A percentile compares a stretch with the other conserved stretches of the same genome.
phyloP scores from a whole-genome alignment of 2,329 filamentous ascomycete genomes.

The Diplodia mutila region DNA sequence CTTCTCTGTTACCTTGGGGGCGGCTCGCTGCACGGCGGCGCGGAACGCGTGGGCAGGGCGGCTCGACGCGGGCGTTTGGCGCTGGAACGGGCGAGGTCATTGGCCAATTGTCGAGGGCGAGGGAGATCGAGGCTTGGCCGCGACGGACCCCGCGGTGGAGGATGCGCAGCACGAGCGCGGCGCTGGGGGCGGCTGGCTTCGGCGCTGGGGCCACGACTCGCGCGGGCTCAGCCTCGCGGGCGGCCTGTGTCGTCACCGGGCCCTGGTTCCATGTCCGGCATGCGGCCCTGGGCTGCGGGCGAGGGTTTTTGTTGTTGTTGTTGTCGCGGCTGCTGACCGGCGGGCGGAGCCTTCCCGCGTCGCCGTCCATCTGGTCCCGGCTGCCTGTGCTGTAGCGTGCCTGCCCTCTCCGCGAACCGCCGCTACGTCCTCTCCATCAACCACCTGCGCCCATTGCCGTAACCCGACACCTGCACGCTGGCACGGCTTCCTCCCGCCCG shows the following conservation, averaged over 20 bases:
- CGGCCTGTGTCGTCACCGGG: constrained; percentile 21
- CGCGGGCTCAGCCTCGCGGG: constrained; percentile 23
- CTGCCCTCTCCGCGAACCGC: constrained; percentile 9
- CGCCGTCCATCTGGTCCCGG: not conserved
- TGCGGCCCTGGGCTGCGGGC: not conserved
- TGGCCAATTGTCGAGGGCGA: constrained; percentile 4
- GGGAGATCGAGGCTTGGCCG: not conserved
- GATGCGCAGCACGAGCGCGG: constrained; percentile 19
- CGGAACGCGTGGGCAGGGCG: not conserved
- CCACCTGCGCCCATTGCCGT: not conserved
- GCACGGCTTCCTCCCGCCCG: not conserved
- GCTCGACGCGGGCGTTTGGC: constrained; percentile 4
- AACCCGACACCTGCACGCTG: not conserved
- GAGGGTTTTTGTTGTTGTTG: not conserved
- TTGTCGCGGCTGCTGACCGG: constrained; percentile 3
- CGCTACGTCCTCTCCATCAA: not conserved
- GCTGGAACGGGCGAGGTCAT: not conserved
- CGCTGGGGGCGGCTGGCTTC: constrained; percentile 6
- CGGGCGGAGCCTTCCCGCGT: not conserved
- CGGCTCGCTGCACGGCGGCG: not conserved
- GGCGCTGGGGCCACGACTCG: constrained; percentile 17
- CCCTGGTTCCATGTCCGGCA: not conserved
- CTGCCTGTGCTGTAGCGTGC: not conserved
- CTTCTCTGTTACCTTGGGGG: too few species aligned
- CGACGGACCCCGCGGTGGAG: constrained; percentile 12